These are phyloP conservation scores for Pseudocercospora eumusae DNA, from an alignment of 2,329 filamentous ascomycete species.

Conservation along the genomic window DNA sequence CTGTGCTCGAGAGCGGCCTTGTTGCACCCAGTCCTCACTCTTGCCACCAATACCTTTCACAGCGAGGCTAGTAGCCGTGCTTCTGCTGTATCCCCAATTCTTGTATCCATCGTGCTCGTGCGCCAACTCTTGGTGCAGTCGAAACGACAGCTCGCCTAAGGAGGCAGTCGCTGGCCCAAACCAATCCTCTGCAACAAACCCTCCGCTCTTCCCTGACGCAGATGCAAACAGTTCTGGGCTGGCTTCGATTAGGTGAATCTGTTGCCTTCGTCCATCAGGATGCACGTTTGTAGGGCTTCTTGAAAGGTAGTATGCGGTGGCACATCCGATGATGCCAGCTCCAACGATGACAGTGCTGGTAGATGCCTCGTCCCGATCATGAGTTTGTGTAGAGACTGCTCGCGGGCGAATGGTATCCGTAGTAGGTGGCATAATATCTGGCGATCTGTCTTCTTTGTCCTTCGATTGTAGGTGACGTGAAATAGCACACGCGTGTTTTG, in stretches of 20 bases:
- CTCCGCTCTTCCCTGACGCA: conserved; percentile 72
- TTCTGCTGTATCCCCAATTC: conserved; percentile 62
- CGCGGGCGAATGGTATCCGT: neutral
- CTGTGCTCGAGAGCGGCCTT: conserved; percentile 64
- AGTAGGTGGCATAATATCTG: neutral
- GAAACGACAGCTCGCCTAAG: conserved; percentile 68
- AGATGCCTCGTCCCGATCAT: neutral
- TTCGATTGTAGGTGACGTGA: neutral
- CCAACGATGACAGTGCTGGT: conserved; percentile 64
- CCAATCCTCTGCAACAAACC: conserved; percentile 73
- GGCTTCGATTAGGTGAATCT: conserved; percentile 61
- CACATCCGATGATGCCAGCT: conserved; percentile 68
- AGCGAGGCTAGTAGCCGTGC: conserved; percentile 59
- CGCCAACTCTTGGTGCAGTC: conserved; percentile 66
- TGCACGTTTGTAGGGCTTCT: conserved; percentile 30
- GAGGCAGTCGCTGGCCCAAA: conserved; percentile 47
- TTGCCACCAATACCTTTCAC: conserved; percentile 46
- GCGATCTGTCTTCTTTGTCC: neutral
- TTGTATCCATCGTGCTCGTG: conserved; percentile 58
- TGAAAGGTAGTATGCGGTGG: conserved; percentile 72
- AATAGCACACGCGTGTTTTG: neutral
- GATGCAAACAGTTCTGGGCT: conserved; percentile 66
- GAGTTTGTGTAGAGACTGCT: neutral
- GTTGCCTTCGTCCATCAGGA: conserved; percentile 40
- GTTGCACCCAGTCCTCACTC: conserved; percentile 65